These are phyloP conservation scores for Daldinia sp. DNA, from an alignment of 2,329 filamentous ascomycete genomes.

Conservation along the genomic window DNA sequence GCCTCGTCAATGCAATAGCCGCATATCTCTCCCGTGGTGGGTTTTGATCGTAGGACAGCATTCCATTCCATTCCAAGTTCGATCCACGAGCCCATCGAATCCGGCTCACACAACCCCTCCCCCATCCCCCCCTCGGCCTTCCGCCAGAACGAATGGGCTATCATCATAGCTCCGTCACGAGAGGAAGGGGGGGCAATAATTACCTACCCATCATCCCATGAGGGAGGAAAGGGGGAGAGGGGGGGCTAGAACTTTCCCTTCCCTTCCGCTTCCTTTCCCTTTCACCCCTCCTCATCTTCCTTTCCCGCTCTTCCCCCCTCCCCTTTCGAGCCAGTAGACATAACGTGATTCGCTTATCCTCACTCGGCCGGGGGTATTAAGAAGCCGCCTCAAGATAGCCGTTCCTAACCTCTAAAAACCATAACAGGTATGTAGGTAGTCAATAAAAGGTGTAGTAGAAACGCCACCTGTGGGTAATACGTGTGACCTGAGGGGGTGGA, in stretches of 20 bases:
- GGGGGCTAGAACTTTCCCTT: conserved; percentile 15
- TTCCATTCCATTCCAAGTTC: neutral
- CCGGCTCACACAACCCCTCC: conserved; percentile 9
- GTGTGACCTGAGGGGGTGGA: too few relatives aligned
- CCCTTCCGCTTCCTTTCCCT: neutral
- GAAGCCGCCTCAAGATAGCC: neutral
- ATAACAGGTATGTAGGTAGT: neutral
- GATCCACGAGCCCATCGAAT: conserved; percentile 10
- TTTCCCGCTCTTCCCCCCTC: conserved; percentile 2
- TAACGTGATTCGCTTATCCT: conserved; percentile 17
- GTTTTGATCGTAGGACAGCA: neutral
- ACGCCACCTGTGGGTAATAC: conserved; percentile 5
- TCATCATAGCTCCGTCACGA: neutral
- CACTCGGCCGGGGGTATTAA: conserved; percentile 10
- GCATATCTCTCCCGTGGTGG: neutral
- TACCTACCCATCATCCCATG: neutral
- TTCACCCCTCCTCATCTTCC: neutral
- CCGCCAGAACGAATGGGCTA: conserved; percentile 18
- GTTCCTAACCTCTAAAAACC: neutral
- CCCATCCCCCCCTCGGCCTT: neutral
- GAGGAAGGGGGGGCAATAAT: conserved; percentile 6
- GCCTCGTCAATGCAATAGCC: neutral
- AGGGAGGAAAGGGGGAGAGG: neutral
- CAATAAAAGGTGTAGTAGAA: neutral
- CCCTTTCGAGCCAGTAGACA: neutral